Evolutionary conservation across 768 basidiomycete genomes (phyloP).

Genomic region (Hydnomerulius pinastri): DNA sequence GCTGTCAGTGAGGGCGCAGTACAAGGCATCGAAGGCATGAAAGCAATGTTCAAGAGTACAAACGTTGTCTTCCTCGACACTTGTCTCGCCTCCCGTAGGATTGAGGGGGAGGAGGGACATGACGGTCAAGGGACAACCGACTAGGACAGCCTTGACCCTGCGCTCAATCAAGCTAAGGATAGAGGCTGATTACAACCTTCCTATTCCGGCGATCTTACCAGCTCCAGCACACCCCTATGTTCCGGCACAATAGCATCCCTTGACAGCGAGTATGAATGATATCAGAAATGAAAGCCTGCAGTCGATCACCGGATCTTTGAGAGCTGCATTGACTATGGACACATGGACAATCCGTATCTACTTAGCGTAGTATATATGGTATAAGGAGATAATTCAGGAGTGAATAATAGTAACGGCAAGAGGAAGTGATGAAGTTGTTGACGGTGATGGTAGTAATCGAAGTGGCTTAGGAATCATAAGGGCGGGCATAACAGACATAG

Average conservation of each 20-base stretch:
- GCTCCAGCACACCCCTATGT: too few species aligned
- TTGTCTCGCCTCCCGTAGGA: constrained; percentile 42
- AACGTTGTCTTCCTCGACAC: constrained; percentile 43
- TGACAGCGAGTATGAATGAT: too few species aligned
- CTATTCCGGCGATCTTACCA: constrained; percentile 26
- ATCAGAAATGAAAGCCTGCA: background rate
- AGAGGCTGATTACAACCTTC: constrained; percentile 16
- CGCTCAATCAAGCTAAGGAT: too few species aligned
- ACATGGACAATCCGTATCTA: constrained; percentile 39
- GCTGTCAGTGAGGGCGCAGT: constrained; percentile 64
- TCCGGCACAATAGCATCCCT: too few species aligned
- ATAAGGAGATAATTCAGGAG: constrained; percentile 41
- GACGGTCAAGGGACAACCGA: constrained; percentile 26
- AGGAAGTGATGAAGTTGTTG: constrained; percentile 14
- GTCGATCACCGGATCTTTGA: constrained; percentile 9
- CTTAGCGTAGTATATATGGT: constrained; percentile 41
- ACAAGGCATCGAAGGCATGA: constrained; percentile 79
- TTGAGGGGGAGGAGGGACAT: constrained; percentile 62
- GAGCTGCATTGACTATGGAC: constrained; percentile 32
- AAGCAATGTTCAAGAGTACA: constrained; percentile 79
- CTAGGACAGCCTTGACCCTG: constrained; percentile 2
- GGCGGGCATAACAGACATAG: constrained; percentile 31
- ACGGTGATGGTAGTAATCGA: constrained; percentile 21
- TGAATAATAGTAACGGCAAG: constrained; percentile 30
- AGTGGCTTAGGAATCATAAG: constrained; percentile 23